These are phyloP conservation scores for Helianthus annuus DNA, from an alignment of 129 eudicot genomes.

Conservation along the genomic window HanXRQr2.0-SUNRISE NC_035437.2:14259798-14260297, in stretches of 20 bases:
- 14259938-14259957: conserved; percentile 57
- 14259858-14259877: conserved; percentile 55
- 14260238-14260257: conserved; percentile 78
- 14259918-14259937: conserved; percentile 31
- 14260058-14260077: not conserved
- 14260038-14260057: conserved; percentile 56
- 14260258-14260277: conserved; percentile 46
- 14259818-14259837: conserved; percentile 57
- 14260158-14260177: not conserved
- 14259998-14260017: conserved; percentile 51
- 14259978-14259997: conserved; percentile 47
- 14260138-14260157: not conserved
- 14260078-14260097: not conserved
- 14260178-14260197: not conserved
- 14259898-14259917: conserved; percentile 30
- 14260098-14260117: not conserved
- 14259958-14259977: conserved; percentile 43
- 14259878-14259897: conserved; percentile 48
- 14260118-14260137: not conserved
- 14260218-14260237: conserved; percentile 32
- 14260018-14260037: conserved; percentile 71
- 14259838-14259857: conserved; percentile 45
- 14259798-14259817: conserved; percentile 56
- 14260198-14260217: conserved; percentile 46
- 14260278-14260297: conserved; percentile 42